Percentiles rank a stretch among this genome's conserved stretches.
These are phyloP conservation scores for Esteya vermicola DNA, from an alignment of 2,329 filamentous ascomycete genomes.

Conservation along the genomic window DNA sequence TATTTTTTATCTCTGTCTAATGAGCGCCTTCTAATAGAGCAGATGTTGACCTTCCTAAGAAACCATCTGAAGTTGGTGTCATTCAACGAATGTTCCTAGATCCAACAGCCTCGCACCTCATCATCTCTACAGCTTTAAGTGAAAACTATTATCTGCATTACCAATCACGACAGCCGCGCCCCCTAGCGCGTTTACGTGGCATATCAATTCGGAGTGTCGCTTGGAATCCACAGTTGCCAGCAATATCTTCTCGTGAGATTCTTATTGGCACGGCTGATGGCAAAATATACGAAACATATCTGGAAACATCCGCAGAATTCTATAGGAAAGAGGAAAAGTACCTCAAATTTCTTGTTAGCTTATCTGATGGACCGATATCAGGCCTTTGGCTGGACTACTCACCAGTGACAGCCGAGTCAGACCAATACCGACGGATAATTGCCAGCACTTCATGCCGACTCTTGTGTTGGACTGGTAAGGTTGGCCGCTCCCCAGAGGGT, in stretches of 20 bases:
- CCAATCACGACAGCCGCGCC: conserved; percentile 77
- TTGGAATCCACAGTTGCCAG: conserved; percentile 89
- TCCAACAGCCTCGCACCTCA: conserved; percentile 84
- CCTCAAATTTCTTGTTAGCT: conserved; percentile 67
- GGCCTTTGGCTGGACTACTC: conserved; percentile 72
- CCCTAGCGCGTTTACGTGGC: conserved; percentile 67
- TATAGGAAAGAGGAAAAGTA: conserved; percentile 93
- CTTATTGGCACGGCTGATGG: conserved; percentile 85
- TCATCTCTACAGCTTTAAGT: conserved; percentile 79
- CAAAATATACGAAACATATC: conserved; percentile 86
- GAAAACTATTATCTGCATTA: conserved; percentile 98
- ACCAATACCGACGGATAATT: conserved; percentile 57
- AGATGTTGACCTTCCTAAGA: conserved; percentile 97
- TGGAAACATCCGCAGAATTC: conserved; percentile 89
- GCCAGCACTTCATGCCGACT: conserved; percentile 67
- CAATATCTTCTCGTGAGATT: conserved; percentile 88
- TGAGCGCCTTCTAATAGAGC: conserved; percentile 1
- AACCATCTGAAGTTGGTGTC: conserved; percentile 75
- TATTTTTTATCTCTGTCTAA: neutral
- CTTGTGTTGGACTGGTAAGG: conserved; percentile 67
- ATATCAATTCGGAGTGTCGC: conserved; percentile 80
- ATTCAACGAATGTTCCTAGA: conserved; percentile 97
- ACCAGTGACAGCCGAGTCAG: conserved; percentile 49
- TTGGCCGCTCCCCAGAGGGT: conserved; percentile 57
- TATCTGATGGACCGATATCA: conserved; percentile 69